Evolutionary conservation across 78 protist genomes (phyloP).

Genomic region (Chrysochromulina parva): DNA sequence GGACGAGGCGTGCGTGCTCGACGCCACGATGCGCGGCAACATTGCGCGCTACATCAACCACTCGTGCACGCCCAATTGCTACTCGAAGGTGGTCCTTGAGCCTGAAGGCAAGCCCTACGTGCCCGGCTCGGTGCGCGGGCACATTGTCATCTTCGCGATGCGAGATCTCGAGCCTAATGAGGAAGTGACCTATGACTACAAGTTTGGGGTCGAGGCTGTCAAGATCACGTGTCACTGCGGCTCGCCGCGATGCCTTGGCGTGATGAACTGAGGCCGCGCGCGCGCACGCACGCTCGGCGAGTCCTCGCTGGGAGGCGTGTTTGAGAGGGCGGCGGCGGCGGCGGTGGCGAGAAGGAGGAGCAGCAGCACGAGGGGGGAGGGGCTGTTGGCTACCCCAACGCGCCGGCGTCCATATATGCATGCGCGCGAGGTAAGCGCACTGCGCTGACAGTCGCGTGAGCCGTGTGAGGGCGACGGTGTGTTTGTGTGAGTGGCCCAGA

Average conservation of each 20-base stretch:
- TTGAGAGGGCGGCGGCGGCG: too few relatives aligned
- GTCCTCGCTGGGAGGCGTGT: too few relatives aligned
- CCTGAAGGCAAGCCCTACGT: neutral
- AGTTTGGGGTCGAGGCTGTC: constrained; percentile 90
- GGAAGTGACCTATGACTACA: constrained; percentile 90
- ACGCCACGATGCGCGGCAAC: constrained; percentile 90
- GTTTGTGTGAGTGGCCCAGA: too few relatives aligned
- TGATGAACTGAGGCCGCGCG: constrained; percentile 69
- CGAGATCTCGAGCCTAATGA: constrained; percentile 80
- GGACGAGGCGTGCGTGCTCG: constrained; percentile 84
- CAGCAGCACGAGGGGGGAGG: too few relatives aligned
- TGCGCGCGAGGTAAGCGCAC: too few relatives aligned
- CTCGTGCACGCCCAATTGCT: constrained; percentile 96
- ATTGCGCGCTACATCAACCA: constrained; percentile 97
- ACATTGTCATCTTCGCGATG: constrained; percentile 83
- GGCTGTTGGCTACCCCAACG: too few relatives aligned
- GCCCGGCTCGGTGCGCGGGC: constrained; percentile 23
- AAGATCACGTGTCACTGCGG: constrained; percentile 93
- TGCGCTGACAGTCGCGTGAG: too few relatives aligned
- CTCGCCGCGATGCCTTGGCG: constrained; percentile 52
- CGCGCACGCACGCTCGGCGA: too few relatives aligned
- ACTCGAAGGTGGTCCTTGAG: constrained; percentile 77
- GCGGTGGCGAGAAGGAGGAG: too few relatives aligned
- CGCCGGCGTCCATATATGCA: too few relatives aligned
- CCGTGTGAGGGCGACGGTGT: too few relatives aligned